Base-by-base conservation (phyloP, 2,329 filamentous ascomycete species). In the Trichoderma polysporum region DNA sequence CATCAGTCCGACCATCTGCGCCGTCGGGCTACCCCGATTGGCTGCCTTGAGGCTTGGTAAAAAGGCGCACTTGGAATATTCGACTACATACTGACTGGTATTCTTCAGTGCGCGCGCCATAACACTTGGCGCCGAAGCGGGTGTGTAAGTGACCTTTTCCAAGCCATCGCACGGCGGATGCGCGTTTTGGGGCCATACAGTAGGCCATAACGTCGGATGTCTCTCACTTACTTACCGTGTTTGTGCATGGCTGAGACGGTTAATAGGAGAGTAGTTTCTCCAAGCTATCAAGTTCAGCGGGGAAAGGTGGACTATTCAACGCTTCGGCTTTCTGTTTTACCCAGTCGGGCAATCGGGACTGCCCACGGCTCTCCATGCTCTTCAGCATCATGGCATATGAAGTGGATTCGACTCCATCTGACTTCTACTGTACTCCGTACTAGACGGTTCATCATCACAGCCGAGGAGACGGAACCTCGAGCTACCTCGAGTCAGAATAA, bases 301-400 rank as follows among this genome's bases (percentile, higher is more conserved):
- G 63, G 63, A 41, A 22, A 39, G 19, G 33, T 52, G 63, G 54
- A 17, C 50, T 31, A n/a, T 31, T 33, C 17, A 27, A 29, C 27
- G 27, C 27, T 53, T 41, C 49, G 63, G 45, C 35, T 22, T 27
- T 29, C 19, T 62, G 37, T 33, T 19, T 62, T 66, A 25, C 57
- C 64, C 27, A 62, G 47, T 62, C 49, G 47, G 47, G 57, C 53
- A 52, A 61, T 61, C 56, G 56, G 64, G 35, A 47, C 64, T 62
- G 59, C 31, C 59, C 59, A 62, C 59, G 59, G 22, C 62, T 52
- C 63, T 66, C 63, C 41, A 41, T 45, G 54, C 31, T 33, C 22
- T 41, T 41, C 39, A 50, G 22, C 39, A n/a, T 53, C 50, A 54
- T 65, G 50, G 33, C 37, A 57, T 25, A 49, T 47, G 52, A 29